phyloP scores from a whole-genome alignment of 352 stramenopile genomes.

The Pythium phragmiticola region DNA sequence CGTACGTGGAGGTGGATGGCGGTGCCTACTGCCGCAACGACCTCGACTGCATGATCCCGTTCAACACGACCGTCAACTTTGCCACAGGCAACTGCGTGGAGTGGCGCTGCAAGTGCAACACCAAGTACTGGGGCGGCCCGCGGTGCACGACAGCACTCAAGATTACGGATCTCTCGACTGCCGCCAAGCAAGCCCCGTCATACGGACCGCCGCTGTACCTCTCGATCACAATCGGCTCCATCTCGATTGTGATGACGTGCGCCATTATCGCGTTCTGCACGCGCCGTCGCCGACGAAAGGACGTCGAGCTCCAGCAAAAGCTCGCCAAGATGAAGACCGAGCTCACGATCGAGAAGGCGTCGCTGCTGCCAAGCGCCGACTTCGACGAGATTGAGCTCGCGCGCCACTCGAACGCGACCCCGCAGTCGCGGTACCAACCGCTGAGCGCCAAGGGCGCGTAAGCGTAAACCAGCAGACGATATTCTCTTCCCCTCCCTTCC shows the following conservation, averaged over 20 bases:
- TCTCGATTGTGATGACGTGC: constrained; percentile 37
- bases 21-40: constrained; percentile 55
- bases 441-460: constrained; percentile 18
- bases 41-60: constrained; percentile 60
- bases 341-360: constrained; percentile 18
- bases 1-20: constrained; percentile 48
- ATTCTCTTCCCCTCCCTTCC: background rate
- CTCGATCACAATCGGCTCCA: constrained; percentile 25
- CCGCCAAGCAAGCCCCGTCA: constrained; percentile 4
- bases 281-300: constrained; percentile 13
- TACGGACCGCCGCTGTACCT: constrained; percentile 37
- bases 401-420: constrained; percentile 17
- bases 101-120: constrained; percentile 49
- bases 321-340: constrained; percentile 38
- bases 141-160: constrained; percentile 54
- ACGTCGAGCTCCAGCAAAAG: constrained; percentile 24
- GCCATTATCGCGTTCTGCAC: constrained; percentile 45
- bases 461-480: background rate
- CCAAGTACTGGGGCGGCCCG: constrained; percentile 59
- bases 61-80: constrained; percentile 37
- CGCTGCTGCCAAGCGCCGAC: constrained; percentile 11
- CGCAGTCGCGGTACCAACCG: constrained; percentile 21
- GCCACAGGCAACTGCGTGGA: constrained; percentile 56
- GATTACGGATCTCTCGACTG: constrained; percentile 19
- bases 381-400: constrained; percentile 27